These are phyloP conservation scores for Nosema granulosis DNA, from an alignment of 371 early-diverging fungal genomes.

Conservation along the genomic window DNA sequence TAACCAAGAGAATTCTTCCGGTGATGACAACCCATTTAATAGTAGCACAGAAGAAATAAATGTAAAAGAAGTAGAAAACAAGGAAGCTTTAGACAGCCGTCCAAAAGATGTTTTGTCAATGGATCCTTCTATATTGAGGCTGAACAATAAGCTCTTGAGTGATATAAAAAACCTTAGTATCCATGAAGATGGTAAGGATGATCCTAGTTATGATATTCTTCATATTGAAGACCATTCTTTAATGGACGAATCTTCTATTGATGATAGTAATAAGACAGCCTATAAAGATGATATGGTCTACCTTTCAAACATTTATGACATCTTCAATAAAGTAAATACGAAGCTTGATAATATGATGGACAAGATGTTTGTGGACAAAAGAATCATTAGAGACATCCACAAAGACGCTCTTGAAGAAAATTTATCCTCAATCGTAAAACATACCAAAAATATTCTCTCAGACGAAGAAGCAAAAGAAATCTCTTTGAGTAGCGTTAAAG, in stretches of 20 bases:
- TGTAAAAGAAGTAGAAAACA: no score
- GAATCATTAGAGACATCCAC: conserved; percentile 1
- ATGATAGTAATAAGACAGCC: no score
- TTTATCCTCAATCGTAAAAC: neutral
- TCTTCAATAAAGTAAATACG: conserved; percentile 5
- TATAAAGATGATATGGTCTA: conserved; percentile 28
- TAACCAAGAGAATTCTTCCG: no score
- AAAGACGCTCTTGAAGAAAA: conserved; percentile 9
- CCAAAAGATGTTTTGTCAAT: neutral
- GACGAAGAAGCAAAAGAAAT: neutral
- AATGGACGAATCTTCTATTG: neutral
- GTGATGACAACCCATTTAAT: no score
- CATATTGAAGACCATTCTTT: neutral
- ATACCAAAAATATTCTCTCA: neutral
- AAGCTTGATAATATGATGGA: conserved; percentile 13
- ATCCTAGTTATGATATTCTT: neutral
- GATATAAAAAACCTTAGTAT: no score
- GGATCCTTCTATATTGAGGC: neutral
- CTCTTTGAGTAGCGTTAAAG: neutral
- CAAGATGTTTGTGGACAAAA: conserved; percentile 19
- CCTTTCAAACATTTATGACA: conserved; percentile 15
- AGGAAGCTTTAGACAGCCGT: neutral
- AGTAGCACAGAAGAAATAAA: no score
- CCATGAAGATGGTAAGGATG: neutral
- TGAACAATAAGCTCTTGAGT: neutral